A percentile compares a stretch with the other conserved stretches of the same genome.
Conservation (phyloP, 225 moss, liverwort and hornwort genomes). For the Bryum argenteum region DNA sequence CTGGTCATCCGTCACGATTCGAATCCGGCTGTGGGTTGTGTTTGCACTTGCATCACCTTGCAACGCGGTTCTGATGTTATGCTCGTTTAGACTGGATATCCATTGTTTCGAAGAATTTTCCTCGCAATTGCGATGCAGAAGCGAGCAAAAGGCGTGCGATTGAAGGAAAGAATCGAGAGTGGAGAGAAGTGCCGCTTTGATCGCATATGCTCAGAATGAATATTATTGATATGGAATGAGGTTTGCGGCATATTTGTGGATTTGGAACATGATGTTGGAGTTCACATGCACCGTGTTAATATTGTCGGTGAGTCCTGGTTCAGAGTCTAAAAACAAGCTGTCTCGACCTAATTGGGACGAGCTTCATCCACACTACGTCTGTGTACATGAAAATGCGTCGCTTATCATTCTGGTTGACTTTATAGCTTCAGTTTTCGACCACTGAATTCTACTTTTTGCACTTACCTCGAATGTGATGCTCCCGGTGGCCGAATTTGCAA, state of each 20-base stretch:
- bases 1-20: neutral
- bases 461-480: no score
- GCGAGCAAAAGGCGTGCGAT: neutral
- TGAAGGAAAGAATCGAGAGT: slow-evolving; percentile 1
- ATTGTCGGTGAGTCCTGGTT: no score
- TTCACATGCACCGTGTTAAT: no score
- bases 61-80: neutral
- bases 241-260: neutral
- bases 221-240: neutral
- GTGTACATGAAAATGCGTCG: no score
- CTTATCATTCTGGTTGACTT: no score
- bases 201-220: neutral
- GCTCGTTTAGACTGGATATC: no score
- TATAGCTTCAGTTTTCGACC: no score
- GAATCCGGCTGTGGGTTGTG: neutral
- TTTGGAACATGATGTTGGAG: neutral
- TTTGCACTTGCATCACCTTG: neutral
- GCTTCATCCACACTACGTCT: no score
- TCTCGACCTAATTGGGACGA: no score
- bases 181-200: slow-evolving; percentile 3
- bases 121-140: slow-evolving; percentile 3
- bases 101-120: neutral
- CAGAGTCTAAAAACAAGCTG: no score
- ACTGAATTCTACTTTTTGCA: no score
- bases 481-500: no score